phyloP scores from a whole-genome alignment of 1,139 yeast species.

The Suhomyces bokatorum region DNA sequence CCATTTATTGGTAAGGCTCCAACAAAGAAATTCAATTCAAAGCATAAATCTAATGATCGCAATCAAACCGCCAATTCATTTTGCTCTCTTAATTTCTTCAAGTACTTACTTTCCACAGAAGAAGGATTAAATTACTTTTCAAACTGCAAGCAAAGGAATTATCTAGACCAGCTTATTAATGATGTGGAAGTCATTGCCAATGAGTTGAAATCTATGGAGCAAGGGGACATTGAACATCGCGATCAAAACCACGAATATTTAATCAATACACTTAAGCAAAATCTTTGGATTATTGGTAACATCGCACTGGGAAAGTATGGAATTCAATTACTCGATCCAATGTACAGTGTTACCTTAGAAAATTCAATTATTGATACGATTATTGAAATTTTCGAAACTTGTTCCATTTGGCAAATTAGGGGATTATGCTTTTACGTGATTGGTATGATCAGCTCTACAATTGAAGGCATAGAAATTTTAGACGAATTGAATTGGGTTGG shows the following conservation, averaged over 20 bases:
- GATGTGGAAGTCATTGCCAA: conserved; percentile 23
- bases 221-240: conserved; percentile 7
- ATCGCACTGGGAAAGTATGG: conserved; percentile 73
- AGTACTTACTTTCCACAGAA: conserved; percentile 74
- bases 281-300: conserved; percentile 86
- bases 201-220: conserved; percentile 18
- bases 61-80: not conserved
- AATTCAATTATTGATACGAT: conserved; percentile 56
- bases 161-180: conserved; percentile 28
- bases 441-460: conserved; percentile 72
- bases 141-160: conserved; percentile 25
- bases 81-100: conserved; percentile 58
- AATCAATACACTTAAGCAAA: conserved; percentile 57
- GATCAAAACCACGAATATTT: conserved; percentile 13
- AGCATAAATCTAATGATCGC: not conserved
- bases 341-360: conserved; percentile 44
- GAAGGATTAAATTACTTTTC: conserved; percentile 62
- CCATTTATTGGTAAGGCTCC: conserved; percentile 21
- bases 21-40: not conserved
- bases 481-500: conserved; percentile 81
- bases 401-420: conserved; percentile 63
- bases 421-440: conserved; percentile 78
- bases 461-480: conserved; percentile 81
- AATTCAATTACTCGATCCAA: conserved; percentile 62
- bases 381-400: conserved; percentile 36